Evolutionary conservation across 2,329 filamentous ascomycete genomes (phyloP).

Genomic region (Neopestalotiopsis rosae): DNA sequence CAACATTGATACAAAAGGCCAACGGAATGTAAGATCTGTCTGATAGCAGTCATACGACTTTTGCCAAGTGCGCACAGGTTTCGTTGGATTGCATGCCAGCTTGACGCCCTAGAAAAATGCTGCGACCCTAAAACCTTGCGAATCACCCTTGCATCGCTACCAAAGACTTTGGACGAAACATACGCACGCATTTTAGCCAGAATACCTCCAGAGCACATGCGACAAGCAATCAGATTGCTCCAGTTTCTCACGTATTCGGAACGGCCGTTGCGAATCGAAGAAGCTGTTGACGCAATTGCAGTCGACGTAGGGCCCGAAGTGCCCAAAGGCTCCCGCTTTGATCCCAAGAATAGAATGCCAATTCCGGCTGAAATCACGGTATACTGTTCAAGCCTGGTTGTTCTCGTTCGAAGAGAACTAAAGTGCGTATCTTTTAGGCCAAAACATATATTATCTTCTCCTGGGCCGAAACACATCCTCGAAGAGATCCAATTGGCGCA

Average conservation of each 20-base stretch:
- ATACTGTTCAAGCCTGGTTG: constrained; percentile 33
- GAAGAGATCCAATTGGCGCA: constrained; percentile 32
- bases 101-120: constrained; percentile 27
- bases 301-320: constrained; percentile 21
- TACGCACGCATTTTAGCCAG: constrained; percentile 24
- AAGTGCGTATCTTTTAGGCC: too few species aligned
- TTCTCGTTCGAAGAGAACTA: constrained; percentile 20
- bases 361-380: constrained; percentile 30
- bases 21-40: constrained; percentile 19
- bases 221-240: constrained; percentile 22
- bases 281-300: constrained; percentile 34
- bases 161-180: constrained; percentile 25
- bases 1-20: too few species aligned
- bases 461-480: too few species aligned
- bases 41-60: too few species aligned
- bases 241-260: constrained; percentile 31
- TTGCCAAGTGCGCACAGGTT: too few species aligned
- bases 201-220: constrained; percentile 3
- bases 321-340: constrained; percentile 24
- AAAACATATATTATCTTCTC: too few species aligned
- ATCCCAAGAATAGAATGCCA: constrained; percentile 31
- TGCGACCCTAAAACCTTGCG: not conserved
- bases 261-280: constrained; percentile 31
- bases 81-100: constrained; percentile 26
- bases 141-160: constrained; percentile 18